Evolutionary conservation across 75 land plant species (phyloP).

Genomic region (Pinus tabuliformis): DNA sequence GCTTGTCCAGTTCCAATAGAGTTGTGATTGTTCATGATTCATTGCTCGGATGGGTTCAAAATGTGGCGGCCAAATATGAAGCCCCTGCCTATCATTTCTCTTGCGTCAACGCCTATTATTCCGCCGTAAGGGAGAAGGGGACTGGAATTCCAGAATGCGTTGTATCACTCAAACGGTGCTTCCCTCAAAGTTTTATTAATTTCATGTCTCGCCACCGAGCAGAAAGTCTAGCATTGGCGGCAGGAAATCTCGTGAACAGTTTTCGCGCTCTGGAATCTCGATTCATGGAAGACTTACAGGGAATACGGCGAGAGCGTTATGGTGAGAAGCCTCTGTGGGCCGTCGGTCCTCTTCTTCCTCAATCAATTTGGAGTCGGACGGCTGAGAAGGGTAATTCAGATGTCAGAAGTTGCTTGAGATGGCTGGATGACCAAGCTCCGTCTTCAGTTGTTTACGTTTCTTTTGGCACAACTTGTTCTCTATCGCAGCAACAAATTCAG

Average conservation of each 20-base stretch:
- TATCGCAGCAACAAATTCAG: constrained; percentile 5
- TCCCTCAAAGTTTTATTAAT: background rate
- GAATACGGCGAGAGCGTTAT: background rate
- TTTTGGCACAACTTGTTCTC: constrained; percentile 19
- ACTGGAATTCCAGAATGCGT: background rate
- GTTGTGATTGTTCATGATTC: constrained; percentile 36
- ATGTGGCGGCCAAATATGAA: background rate
- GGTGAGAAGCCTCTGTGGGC: background rate
- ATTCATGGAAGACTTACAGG: background rate
- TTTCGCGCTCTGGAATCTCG: background rate
- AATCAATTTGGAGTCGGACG: background rate
- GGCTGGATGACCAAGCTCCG: constrained; percentile 17
- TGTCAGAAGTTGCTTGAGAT: constrained; percentile 6
- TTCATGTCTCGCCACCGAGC: background rate
- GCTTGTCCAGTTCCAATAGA: constrained; percentile 6
- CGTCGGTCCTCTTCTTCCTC: constrained; percentile 1
- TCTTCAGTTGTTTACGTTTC: constrained; percentile 23
- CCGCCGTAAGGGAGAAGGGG: no score
- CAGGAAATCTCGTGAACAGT: background rate
- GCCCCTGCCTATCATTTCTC: background rate
- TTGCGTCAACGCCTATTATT: background rate
- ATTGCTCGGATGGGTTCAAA: constrained; percentile 10
- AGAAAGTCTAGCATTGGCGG: no score
- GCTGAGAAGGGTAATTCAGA: background rate
- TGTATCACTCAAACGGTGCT: background rate